Conservation (phyloP, 2,329 filamentous ascomycete species). For the Karstenula rhodostoma region DNA sequence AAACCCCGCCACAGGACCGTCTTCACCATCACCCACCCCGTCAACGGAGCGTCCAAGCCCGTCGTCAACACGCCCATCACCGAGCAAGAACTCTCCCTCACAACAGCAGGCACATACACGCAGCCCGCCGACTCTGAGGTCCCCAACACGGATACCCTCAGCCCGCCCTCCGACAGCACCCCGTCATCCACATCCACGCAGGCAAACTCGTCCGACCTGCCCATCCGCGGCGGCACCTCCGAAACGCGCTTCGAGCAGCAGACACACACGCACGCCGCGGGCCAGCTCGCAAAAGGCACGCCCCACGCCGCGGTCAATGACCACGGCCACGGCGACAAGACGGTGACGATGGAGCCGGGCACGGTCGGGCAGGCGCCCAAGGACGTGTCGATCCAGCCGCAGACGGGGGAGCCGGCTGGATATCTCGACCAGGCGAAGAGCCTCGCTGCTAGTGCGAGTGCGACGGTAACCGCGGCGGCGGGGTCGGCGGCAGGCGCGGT, state of each 20-base stretch:
- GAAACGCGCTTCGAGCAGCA: slow-evolving; percentile 53
- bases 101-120: slow-evolving; percentile 46
- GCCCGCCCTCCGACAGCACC: slow-evolving; percentile 32
- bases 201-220: slow-evolving; percentile 26
- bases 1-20: slow-evolving; percentile 49
- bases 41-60: slow-evolving; percentile 27
- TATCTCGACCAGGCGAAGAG: slow-evolving; percentile 56
- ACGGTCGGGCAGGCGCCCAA: slow-evolving; percentile 61
- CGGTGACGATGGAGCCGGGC: slow-evolving; percentile 56
- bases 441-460: slow-evolving; percentile 41
- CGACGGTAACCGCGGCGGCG: slow-evolving; percentile 38
- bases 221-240: slow-evolving; percentile 52
- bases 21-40: slow-evolving; percentile 47
- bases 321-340: slow-evolving; percentile 56
- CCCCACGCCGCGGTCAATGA: slow-evolving; percentile 50
- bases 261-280: slow-evolving; percentile 53
- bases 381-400: slow-evolving; percentile 47
- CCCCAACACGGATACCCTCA: slow-evolving; percentile 23
- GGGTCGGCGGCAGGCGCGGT: slow-evolving; percentile 46
- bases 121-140: slow-evolving; percentile 44
- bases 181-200: slow-evolving; percentile 25
- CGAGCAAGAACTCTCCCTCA: slow-evolving; percentile 35
- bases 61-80: slow-evolving; percentile 40
- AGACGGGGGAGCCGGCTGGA: slow-evolving; percentile 41
- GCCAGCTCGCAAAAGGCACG: slow-evolving; percentile 53